Evolutionary conservation across 441 rosid species (phyloP), one percentile per base, ranked within the genome.

Genomic region (Populus trichocarpa): DNA sequence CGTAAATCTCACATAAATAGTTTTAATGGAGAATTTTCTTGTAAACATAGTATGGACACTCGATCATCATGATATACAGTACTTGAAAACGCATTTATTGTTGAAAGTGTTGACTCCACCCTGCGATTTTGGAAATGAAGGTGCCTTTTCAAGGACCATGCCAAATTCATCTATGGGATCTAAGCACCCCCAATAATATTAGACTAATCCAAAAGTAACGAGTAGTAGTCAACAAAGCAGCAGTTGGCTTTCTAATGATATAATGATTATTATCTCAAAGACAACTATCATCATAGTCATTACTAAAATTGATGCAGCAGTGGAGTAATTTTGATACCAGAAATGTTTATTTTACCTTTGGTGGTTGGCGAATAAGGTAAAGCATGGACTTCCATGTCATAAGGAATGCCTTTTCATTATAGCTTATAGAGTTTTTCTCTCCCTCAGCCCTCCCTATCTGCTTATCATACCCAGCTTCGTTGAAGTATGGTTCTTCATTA

Each of bases 401-500:
- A 33, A 96, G 90, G 86, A 90, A 96, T 1, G 94, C 96, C 35
- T 90, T 90, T 66, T 96, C 99, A 28, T 94, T 96, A 82, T 96
- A 94, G 82, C 94, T 88, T 46, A 88, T 82, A 0, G 98, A 96
- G 87, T 96, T 96, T 73, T 85, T 91, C 92, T 91, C 99, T 79
- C 98, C 99, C 80, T 96, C 99, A 0, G 84, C 87, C 85, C 89
- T 85, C 35, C 99, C 99, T 40, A 92, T 65, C 78, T 91, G 99
- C 78, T 85, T 86, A 80, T 96, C 97, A 16, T 88, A 94, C 61
- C 99, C 98, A 57, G 99, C 97, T 86, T 96, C 98, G 22, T 96
- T 96, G 87, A 94, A 96, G 81, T 96, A 96, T 30, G 99, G 99
- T 77, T 91, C 90, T 78, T 92, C 98, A 72, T 96, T 96, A 36